Conservation (phyloP, 306 rosid genomes). For the Potentilla sterilis region DNA sequence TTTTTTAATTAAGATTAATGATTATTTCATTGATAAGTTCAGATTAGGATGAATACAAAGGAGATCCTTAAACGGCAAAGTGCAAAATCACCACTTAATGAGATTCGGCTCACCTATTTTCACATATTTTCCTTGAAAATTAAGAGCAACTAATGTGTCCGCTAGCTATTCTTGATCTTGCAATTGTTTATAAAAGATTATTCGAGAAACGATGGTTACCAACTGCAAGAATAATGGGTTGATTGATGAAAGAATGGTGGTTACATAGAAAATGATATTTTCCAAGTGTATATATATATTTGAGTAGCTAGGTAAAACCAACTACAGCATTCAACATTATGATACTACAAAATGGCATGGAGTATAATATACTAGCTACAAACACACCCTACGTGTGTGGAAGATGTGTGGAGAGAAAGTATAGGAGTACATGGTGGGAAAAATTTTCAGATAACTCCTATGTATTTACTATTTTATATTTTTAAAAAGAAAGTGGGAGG, state of each 20-base stretch:
- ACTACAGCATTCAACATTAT: not conserved
- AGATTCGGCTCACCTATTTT: not conserved
- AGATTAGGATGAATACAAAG: too few relatives aligned
- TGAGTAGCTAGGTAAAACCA: not conserved
- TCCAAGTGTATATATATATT: not conserved
- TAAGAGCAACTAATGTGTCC: not conserved
- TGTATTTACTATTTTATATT: too few relatives aligned
- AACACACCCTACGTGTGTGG: too few relatives aligned
- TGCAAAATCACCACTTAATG: too few relatives aligned
- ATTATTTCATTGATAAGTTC: too few relatives aligned
- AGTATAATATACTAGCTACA: too few relatives aligned
- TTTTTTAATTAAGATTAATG: too few relatives aligned
- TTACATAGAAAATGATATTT: not conserved
- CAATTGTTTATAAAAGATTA: not conserved
- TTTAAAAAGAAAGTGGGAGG: too few relatives aligned
- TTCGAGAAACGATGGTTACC: not conserved
- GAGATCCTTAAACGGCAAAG: too few relatives aligned
- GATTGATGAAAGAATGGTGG: not conserved
- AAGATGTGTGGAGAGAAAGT: too few relatives aligned
- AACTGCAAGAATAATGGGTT: slow-evolving; percentile 1
- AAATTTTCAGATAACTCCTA: too few relatives aligned
- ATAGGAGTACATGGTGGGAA: too few relatives aligned
- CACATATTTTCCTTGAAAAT: not conserved
- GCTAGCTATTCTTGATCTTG: not conserved
- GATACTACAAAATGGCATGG: not conserved